These are phyloP conservation scores for Alternaria sp. DNA, from an alignment of 2,329 filamentous ascomycete species.

Conservation along the genomic window DNA sequence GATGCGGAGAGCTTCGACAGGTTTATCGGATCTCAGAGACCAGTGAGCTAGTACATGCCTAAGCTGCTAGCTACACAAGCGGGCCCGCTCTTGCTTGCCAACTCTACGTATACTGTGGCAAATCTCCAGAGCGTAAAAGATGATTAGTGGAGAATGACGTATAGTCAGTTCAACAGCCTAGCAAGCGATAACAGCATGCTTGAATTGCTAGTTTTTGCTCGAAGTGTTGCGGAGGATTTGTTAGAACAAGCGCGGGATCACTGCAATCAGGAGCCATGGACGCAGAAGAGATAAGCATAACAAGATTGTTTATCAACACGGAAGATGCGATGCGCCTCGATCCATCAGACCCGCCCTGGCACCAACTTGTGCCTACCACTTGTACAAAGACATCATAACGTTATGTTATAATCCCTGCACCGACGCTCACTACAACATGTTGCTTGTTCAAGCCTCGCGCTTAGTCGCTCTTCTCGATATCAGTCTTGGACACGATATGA, in stretches of 20 bases:
- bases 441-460: neutral
- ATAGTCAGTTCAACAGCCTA: too few relatives aligned
- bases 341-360: neutral
- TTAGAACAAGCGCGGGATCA: too few relatives aligned
- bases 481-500: slow-evolving; percentile 21
- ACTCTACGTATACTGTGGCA: too few relatives aligned
- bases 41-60: too few relatives aligned
- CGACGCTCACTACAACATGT: neutral
- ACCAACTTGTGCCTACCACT: neutral
- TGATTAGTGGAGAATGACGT: too few relatives aligned
- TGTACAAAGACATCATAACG: neutral
- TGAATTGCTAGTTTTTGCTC: too few relatives aligned
- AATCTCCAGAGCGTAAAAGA: too few relatives aligned
- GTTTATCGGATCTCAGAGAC: too few relatives aligned
- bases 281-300: neutral
- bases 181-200: too few relatives aligned
- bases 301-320: neutral
- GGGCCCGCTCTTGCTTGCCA: too few relatives aligned
- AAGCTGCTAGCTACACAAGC: too few relatives aligned
- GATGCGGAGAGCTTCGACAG: rapidly evolving
- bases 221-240: too few relatives aligned
- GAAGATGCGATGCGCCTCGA: neutral
- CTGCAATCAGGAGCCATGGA: neutral
- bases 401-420: neutral
- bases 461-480: slow-evolving; percentile 11